A percentile compares a stretch with the other conserved stretches of the same genome.
phyloP scores from a whole-genome alignment of 2,329 filamentous ascomycete genomes.

The Colletotrichum noveboracense region DNA sequence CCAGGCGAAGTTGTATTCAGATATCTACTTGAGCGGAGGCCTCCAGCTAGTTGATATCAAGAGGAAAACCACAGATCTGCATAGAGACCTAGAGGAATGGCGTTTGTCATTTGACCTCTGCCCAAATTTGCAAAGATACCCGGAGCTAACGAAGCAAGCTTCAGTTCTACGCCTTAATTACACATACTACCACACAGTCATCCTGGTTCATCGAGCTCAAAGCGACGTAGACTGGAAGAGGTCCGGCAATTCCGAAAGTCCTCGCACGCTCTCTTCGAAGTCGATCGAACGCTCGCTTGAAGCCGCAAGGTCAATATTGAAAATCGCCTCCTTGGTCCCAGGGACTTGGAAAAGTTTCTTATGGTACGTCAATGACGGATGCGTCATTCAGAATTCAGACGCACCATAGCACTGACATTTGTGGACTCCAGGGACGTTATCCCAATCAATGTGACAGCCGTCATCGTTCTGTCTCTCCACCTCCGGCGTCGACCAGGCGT shows the following conservation, averaged over 20 bases:
- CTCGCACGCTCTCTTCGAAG: fast-evolving
- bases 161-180: not conserved
- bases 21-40: not conserved
- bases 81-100: not conserved
- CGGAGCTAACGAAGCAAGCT: not conserved
- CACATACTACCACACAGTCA: not conserved
- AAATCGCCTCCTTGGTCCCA: not conserved
- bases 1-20: not conserved
- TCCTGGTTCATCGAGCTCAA: not conserved
- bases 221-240: not conserved
- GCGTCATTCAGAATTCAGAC: fast-evolving
- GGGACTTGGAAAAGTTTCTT: not conserved
- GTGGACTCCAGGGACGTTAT: not conserved
- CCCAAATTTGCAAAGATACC: not conserved
- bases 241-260: fast-evolving
- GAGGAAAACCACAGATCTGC: not conserved
- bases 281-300: not conserved
- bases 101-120: not conserved
- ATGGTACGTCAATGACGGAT: not conserved
- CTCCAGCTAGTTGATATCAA: fast-evolving
- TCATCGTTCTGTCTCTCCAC: not conserved
- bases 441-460: not conserved
- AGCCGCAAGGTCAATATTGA: not conserved
- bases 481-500: not conserved
- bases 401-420: not conserved